Conservation (phyloP, 805 yeast species). For the Schwanniomyces occidentalis region DNA sequence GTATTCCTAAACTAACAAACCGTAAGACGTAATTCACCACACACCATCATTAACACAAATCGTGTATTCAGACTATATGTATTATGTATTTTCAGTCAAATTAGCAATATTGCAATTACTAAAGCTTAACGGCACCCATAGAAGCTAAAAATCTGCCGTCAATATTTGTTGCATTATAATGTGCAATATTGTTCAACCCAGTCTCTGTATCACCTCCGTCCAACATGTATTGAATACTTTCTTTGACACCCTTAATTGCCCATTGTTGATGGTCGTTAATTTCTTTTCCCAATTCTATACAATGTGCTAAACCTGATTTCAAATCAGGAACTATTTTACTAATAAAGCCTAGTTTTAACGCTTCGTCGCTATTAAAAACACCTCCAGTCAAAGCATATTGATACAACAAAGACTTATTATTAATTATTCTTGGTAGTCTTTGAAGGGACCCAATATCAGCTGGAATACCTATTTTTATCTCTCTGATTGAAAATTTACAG, state of each 20-base stretch:
- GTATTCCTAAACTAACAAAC: too few species aligned
- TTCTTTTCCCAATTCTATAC: slow-evolving; percentile 48
- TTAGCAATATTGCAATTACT: not conserved
- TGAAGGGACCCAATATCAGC: slow-evolving; percentile 82
- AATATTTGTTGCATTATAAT: slow-evolving; percentile 46
- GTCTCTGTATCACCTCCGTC: slow-evolving; percentile 39
- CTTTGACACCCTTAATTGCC: slow-evolving; percentile 67
- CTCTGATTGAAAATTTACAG: slow-evolving; percentile 59
- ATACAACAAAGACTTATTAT: slow-evolving; percentile 56
- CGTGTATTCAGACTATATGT: too few species aligned
- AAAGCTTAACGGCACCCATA: slow-evolving; percentile 8
- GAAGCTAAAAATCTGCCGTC: slow-evolving; percentile 11
- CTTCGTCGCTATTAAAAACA: slow-evolving; percentile 54
- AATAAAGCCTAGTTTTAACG: slow-evolving; percentile 56
- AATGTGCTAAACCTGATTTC: slow-evolving; percentile 49
- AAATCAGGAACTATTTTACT: slow-evolving; percentile 46
- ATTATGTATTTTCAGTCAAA: too few species aligned
- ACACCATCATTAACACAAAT: too few species aligned
- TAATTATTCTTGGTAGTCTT: slow-evolving; percentile 55
- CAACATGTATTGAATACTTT: slow-evolving; percentile 43
- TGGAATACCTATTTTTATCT: slow-evolving; percentile 69
- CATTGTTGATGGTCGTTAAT: slow-evolving; percentile 52
- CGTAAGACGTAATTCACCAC: too few species aligned
- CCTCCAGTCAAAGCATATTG: slow-evolving; percentile 66
- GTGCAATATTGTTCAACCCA: slow-evolving; percentile 55